Percentiles rank a stretch among this genome's conserved stretches.
phyloP scores from a whole-genome alignment of 768 basidiomycete genomes.

The Mycena metata region DNA sequence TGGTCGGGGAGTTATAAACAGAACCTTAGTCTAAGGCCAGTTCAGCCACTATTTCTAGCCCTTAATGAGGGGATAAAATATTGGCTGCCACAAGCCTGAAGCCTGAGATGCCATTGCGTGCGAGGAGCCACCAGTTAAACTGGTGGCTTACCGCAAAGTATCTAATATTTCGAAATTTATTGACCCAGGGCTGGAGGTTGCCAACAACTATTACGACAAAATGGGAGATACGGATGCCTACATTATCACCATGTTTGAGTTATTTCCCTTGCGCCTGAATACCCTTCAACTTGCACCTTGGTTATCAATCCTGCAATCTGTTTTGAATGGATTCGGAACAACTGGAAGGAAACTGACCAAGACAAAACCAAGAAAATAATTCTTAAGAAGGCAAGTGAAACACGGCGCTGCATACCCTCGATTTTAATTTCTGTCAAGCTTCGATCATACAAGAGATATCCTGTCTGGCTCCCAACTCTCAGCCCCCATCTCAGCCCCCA shows the following conservation, averaged over 20 bases:
- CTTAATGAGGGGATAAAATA: background rate
- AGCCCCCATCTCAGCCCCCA: background rate
- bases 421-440: slow-evolving; percentile 19
- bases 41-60: background rate
- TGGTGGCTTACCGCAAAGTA: background rate
- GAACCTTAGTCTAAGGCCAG: no score
- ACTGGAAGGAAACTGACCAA: slow-evolving; percentile 6
- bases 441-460: slow-evolving; percentile 12
- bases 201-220: no score
- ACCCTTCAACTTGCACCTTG: slow-evolving; percentile 5
- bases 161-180: no score
- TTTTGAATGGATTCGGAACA: slow-evolving; percentile 9
- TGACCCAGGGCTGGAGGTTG: no score
- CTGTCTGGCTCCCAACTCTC: slow-evolving; percentile 2
- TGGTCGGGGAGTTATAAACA: no score
- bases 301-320: slow-evolving; percentile 13
- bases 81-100: background rate
- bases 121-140: background rate
- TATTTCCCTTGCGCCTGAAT: slow-evolving; percentile 4
- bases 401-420: background rate
- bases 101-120: background rate
- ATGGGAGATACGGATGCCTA: no score
- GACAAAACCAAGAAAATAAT: slow-evolving; percentile 13
- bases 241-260: slow-evolving; percentile 12
- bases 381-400: slow-evolving; percentile 5